These are phyloP conservation scores for Rosa persica DNA, from an alignment of 306 rosid genomes.

Conservation along the genomic window DNA sequence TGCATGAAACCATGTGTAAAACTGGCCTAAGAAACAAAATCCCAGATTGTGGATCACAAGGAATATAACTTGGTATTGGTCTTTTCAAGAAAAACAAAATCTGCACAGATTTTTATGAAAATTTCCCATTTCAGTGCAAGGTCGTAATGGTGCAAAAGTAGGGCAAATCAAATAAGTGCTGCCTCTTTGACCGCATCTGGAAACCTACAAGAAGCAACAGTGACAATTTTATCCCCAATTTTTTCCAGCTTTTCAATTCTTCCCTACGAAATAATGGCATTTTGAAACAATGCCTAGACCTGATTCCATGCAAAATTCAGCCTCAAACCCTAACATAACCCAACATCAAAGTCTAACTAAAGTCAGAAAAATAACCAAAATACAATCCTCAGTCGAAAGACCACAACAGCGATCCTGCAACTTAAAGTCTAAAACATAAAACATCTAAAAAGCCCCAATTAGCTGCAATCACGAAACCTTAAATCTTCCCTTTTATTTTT, in stretches of 20 bases:
- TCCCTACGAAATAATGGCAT: neutral
- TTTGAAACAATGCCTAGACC: neutral
- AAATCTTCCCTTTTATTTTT: neutral
- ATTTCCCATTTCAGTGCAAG: neutral
- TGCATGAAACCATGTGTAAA: neutral
- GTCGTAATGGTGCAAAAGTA: neutral
- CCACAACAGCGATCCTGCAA: neutral
- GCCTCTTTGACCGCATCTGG: neutral
- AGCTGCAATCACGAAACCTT: neutral
- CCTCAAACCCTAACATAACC: neutral
- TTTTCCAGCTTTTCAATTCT: neutral
- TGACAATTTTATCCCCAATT: neutral
- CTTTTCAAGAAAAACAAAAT: neutral
- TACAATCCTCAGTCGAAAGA: neutral
- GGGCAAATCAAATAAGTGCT: neutral
- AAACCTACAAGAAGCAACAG: neutral
- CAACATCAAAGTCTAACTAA: neutral
- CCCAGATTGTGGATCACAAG: neutral
- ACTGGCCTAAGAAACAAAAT: neutral
- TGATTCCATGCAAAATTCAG: neutral
- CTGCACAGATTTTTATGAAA: neutral
- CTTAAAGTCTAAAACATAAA: neutral
- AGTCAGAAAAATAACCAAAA: neutral
- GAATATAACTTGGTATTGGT: neutral
- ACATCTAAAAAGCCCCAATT: neutral